phyloP scores from a whole-genome alignment of 805 yeast genomes.

The Scheffersomyces spartinae region DNA sequence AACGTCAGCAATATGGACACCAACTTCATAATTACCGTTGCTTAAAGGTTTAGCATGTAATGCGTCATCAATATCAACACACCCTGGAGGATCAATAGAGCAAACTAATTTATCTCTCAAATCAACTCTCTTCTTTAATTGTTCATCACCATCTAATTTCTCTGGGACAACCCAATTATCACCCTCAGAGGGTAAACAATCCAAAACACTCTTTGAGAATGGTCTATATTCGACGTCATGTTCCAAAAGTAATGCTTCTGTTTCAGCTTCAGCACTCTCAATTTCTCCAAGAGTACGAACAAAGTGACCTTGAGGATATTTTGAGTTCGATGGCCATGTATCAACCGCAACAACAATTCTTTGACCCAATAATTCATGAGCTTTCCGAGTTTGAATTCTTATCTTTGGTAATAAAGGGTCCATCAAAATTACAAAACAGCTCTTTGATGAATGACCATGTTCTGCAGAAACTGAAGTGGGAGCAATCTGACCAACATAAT shows the following conservation, averaged over 20 bases:
- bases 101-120: conserved; percentile 84
- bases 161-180: conserved; percentile 87
- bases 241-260: conserved; percentile 85
- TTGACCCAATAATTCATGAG: conserved; percentile 71
- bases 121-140: conserved; percentile 61
- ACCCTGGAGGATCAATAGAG: conserved; percentile 94
- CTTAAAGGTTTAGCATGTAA: conserved; percentile 76
- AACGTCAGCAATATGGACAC: conserved; percentile 98
- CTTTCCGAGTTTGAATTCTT: conserved; percentile 78
- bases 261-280: conserved; percentile 90
- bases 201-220: conserved; percentile 82
- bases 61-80: conserved; percentile 99
- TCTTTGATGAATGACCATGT: conserved; percentile 57
- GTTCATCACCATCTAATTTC: conserved; percentile 40
- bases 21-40: conserved; percentile 93
- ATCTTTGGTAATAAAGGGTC: conserved; percentile 82
- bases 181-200: conserved; percentile 89
- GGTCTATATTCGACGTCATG: conserved; percentile 97
- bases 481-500: conserved; percentile 88
- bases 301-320: conserved; percentile 90
- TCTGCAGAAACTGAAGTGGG: conserved; percentile 54
- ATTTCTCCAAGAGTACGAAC: conserved; percentile 81
- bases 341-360: conserved; percentile 90
- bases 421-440: conserved; percentile 79
- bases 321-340: conserved; percentile 78